These are phyloP conservation scores for Pythium graminicola DNA, from an alignment of 352 stramenopile genomes.

Conservation along the genomic window DNA sequence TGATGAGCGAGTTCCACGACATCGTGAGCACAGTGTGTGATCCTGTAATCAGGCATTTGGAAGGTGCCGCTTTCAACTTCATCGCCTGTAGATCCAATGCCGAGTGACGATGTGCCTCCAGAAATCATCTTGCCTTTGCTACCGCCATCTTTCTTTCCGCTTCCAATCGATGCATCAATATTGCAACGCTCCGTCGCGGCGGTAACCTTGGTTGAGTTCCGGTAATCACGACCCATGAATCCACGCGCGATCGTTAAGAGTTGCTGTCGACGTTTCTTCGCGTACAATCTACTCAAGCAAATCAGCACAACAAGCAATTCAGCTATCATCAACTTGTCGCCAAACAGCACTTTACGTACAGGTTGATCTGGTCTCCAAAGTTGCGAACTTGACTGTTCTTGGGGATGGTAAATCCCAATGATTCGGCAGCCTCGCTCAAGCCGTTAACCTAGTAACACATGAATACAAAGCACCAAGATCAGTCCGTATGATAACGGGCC, in stretches of 20 bases:
- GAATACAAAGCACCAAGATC: not conserved
- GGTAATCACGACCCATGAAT: constrained; percentile 51
- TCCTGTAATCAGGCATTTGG: constrained; percentile 53
- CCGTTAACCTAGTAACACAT: constrained; percentile 30
- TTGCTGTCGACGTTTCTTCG: constrained; percentile 57
- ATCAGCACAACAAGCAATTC: not conserved
- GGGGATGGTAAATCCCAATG: constrained; percentile 42
- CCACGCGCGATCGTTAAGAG: constrained; percentile 47
- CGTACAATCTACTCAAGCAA: constrained; percentile 38
- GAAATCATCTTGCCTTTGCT: constrained; percentile 17
- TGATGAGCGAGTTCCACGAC: constrained; percentile 59
- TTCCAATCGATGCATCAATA: constrained; percentile 31
- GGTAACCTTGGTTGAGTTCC: constrained; percentile 53
- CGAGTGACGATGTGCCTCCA: not conserved
- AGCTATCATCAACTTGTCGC: too few relatives aligned
- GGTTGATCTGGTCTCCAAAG: constrained; percentile 50
- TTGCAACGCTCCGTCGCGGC: constrained; percentile 49
- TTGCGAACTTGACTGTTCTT: constrained; percentile 50
- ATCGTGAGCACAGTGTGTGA: constrained; percentile 49
- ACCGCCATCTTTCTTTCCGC: constrained; percentile 34
- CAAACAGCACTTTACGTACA: too few relatives aligned
- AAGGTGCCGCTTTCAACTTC: constrained; percentile 53
- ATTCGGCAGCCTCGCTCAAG: constrained; percentile 41
- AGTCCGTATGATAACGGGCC: not conserved
- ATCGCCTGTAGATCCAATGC: not conserved